Evolutionary conservation across 176 grass and related monocot genomes (phyloP).

Genomic region (sorghum (Sorghum bicolor)): Sorghum_bicolor_NCBIv3 NC_012871.2:72966001-72966500

Average conservation of each 20-base stretch:
- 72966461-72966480: not conserved
- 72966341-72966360: constrained; percentile 29
- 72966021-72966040: constrained; percentile 46
- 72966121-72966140: constrained; percentile 62
- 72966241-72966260: constrained; percentile 22
- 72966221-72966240: constrained; percentile 74
- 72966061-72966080: constrained; percentile 17
- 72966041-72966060: constrained; percentile 38
- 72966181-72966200: constrained; percentile 90
- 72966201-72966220: constrained; percentile 73
- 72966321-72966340: not conserved
- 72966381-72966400: constrained; percentile 79
- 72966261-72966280: not conserved
- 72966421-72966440: constrained; percentile 55
- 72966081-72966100: constrained; percentile 21
- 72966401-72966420: constrained; percentile 59
- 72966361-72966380: constrained; percentile 45
- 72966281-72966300: not conserved
- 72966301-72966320: not conserved
- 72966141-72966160: constrained; percentile 74
- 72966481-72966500: not conserved
- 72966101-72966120: constrained; percentile 12
- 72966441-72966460: constrained; percentile 17
- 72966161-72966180: constrained; percentile 77
- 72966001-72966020: constrained; percentile 37